Conservation (phyloP, 75 land plant genomes). For the Sequoiadendron giganteum region DNA sequence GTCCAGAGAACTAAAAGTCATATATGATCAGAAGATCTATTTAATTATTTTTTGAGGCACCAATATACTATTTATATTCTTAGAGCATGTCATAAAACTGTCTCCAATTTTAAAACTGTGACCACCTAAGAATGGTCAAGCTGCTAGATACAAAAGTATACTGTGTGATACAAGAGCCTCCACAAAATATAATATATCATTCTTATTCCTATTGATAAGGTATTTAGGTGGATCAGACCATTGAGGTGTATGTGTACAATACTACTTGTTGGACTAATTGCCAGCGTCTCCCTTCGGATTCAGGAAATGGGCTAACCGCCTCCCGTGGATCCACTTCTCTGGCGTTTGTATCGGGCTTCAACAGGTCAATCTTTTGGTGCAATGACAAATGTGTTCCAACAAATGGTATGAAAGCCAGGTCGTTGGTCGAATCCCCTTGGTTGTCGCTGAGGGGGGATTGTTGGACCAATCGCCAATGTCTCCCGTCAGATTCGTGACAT, state of each 20-base stretch:
- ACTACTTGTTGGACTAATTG: slow-evolving; percentile 7
- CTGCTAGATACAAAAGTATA: neutral
- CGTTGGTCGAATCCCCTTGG: no score
- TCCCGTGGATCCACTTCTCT: no score
- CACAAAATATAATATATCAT: neutral
- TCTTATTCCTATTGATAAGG: slow-evolving; percentile 26
- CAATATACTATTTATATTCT: neutral
- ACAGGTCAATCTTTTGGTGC: no score
- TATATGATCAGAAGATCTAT: neutral
- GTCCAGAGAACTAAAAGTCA: no score
- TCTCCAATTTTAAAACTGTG: neutral
- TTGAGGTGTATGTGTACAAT: slow-evolving; percentile 77
- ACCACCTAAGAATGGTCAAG: neutral
- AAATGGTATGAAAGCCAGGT: no score
- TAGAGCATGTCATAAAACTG: neutral
- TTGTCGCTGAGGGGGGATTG: no score
- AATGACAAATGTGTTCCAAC: no score
- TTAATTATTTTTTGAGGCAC: neutral
- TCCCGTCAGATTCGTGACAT: no score
- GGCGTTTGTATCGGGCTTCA: no score
- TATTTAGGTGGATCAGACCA: slow-evolving; percentile 76
- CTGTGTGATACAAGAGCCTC: neutral
- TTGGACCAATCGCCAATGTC: no score
- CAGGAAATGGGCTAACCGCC: no score
- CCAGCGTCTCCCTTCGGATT: no score